Conservation (phyloP, 306 rosid genomes). For the Quercus cerris region DNA sequence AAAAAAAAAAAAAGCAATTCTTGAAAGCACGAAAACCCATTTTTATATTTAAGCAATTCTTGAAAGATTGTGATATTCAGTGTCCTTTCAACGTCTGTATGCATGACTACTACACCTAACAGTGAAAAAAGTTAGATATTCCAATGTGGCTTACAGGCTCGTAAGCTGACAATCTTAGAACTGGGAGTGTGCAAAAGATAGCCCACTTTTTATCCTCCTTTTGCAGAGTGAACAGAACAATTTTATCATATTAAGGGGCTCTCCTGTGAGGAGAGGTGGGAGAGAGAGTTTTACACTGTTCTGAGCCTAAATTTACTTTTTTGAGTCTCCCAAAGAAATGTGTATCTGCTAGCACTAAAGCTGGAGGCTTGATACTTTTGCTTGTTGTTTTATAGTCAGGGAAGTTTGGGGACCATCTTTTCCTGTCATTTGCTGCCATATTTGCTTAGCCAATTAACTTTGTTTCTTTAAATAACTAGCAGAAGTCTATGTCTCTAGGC, state of each 20-base stretch:
- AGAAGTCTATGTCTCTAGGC: conserved; percentile 53
- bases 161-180: conserved; percentile 74
- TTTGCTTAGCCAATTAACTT: conserved; percentile 51
- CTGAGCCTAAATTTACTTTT: conserved; percentile 27
- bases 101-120: conserved; percentile 35
- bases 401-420: conserved; percentile 56
- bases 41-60: neutral
- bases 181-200: conserved; percentile 80
- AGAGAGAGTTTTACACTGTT: conserved; percentile 38
- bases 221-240: conserved; percentile 49
- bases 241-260: conserved; percentile 42
- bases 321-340: conserved; percentile 70
- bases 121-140: conserved; percentile 42
- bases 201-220: conserved; percentile 52
- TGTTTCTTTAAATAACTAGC: conserved; percentile 50
- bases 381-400: conserved; percentile 42
- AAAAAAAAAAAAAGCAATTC: too few relatives aligned
- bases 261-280: conserved; percentile 35
- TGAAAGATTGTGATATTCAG: conserved; percentile 48
- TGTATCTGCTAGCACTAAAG: conserved; percentile 61
- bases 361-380: conserved; percentile 55
- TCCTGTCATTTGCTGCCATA: conserved; percentile 43
- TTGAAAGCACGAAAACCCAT: conserved; percentile 13
- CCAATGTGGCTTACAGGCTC: conserved; percentile 33
- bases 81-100: conserved; percentile 66